Base-by-base conservation (phyloP, 2,329 filamentous ascomycete species). In the Fusarium sterilihyphosum region DNA sequence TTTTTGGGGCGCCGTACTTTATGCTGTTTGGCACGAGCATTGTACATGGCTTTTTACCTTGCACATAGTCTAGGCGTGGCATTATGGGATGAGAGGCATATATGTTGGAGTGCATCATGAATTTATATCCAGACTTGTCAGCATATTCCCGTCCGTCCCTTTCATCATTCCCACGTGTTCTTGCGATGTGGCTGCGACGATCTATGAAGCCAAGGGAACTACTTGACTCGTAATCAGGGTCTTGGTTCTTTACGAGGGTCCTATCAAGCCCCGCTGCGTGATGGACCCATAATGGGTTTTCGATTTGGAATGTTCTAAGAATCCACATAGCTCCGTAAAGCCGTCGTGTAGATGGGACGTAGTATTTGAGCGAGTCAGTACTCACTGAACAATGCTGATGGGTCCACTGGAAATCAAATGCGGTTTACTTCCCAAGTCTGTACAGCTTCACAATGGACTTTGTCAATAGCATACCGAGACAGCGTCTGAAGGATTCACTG, bases 111-210 rank as follows among this genome's bases (percentile, higher is more conserved):
- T 54, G 59, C 31, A 64, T 65, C 18, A 67, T 73, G 71, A 74
- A 67, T 57, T 65, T 73, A 78, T 78, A 77, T 66, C 72, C 67
- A 52, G 59, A 65, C 58, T 65, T 67, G 64, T 40, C 69, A 26
- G 59, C 26, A 52, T 40, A 37, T 20, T 35, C 4, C 20, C 16
- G 35, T 38, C 4, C 20, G 18, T 26, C 1, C 0, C 24, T 29
- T 56, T 20, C n/a, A 38, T 35, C 41, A 52, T 31, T 59, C 20
- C 57, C 57, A 52, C 56, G 40, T 59, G 43, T 52, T 37, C 41
- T n/a, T 52, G 5, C 11, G 26, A 38, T 29, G 57, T 37, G 24
- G 57, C 35, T 31, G 40, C 22, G 5, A 29, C 35, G 33, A 59
- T 59, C 60, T 31, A 38, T 10, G 22, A 24, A 38, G 8, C 24